A percentile compares a stretch with the other conserved stretches of the same genome.
phyloP scores from a whole-genome alignment of 2,329 filamentous ascomycete species.

The Rhinocladiella similis region DNA sequence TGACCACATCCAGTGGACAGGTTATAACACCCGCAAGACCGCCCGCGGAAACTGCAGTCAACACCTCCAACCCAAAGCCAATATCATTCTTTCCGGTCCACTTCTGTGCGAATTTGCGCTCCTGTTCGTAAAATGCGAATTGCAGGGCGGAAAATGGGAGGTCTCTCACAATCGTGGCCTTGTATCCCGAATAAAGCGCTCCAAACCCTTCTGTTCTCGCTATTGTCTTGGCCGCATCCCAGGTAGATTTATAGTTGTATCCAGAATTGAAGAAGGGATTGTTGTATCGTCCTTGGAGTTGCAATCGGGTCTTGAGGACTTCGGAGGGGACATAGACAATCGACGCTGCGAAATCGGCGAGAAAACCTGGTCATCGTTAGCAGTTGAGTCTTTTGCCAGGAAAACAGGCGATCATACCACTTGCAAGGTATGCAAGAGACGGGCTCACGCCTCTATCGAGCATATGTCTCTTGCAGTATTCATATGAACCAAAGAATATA shows the following conservation, averaged over 20 bases:
- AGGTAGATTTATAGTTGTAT: constrained; percentile 89
- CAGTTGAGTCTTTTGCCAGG: background rate
- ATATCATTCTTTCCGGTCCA: constrained; percentile 82
- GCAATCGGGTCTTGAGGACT: constrained; percentile 93
- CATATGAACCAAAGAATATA: constrained; percentile 94
- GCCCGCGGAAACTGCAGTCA: constrained; percentile 86
- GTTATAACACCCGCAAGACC: constrained; percentile 92
- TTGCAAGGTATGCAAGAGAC: constrained; percentile 80
- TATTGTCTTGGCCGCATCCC: constrained; percentile 84
- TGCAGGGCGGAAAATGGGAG: constrained; percentile 94
- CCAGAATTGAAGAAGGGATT: constrained; percentile 92
- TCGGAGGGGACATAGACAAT: constrained; percentile 95
- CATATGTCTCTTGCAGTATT: constrained; percentile 88
- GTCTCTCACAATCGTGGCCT: constrained; percentile 90
- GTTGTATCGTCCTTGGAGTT: constrained; percentile 91
- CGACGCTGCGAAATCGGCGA: constrained; percentile 89
- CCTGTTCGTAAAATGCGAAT: constrained; percentile 98
- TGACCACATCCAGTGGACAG: constrained; percentile 94
- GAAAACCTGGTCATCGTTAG: constrained; percentile 54
- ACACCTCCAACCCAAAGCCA: constrained; percentile 77
- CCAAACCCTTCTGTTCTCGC: constrained; percentile 75
- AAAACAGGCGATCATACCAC: constrained; percentile 56
- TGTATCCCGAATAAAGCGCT: constrained; percentile 95
- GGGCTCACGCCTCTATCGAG: constrained; percentile 81
- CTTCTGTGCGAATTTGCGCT: constrained; percentile 74